These are phyloP conservation scores for Pichia deserticola DNA, from an alignment of 805 yeast genomes.

Conservation along the genomic window DNA sequence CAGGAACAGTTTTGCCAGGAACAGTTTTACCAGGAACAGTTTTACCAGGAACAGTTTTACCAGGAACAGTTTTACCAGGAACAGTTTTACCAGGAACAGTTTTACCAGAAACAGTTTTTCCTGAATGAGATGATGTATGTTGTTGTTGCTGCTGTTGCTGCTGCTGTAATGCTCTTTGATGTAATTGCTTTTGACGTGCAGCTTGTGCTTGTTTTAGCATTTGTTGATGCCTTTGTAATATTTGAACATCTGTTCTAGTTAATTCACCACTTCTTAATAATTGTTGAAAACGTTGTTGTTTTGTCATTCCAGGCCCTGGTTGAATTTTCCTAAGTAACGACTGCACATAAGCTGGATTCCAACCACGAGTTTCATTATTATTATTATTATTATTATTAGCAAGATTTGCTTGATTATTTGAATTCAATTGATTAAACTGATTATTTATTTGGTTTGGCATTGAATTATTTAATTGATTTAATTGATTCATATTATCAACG, in stretches of 20 bases:
- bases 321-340: conserved; percentile 24
- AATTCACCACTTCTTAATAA: conserved; percentile 26
- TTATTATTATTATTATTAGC: not conserved
- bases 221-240: conserved; percentile 28
- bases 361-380: not conserved
- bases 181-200: conserved; percentile 14
- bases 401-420: not conserved
- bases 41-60: not conserved
- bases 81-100: not conserved
- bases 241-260: conserved; percentile 25
- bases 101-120: too few relatives aligned
- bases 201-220: conserved; percentile 24
- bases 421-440: not conserved
- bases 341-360: conserved; percentile 21
- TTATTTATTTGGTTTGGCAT: not conserved
- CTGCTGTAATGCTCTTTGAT: conserved; percentile 10
- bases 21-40: conserved; percentile 1
- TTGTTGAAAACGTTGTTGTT: conserved; percentile 27
- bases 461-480: not conserved
- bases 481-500: not conserved
- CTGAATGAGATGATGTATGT: not conserved
- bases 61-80: conserved; percentile 1
- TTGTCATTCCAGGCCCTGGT: conserved; percentile 29
- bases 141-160: conserved; percentile 5
- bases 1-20: conserved; percentile 4